Evolutionary conservation across 78 protist genomes (phyloP).

Genomic region (Polysphondylium violaceum): DNA sequence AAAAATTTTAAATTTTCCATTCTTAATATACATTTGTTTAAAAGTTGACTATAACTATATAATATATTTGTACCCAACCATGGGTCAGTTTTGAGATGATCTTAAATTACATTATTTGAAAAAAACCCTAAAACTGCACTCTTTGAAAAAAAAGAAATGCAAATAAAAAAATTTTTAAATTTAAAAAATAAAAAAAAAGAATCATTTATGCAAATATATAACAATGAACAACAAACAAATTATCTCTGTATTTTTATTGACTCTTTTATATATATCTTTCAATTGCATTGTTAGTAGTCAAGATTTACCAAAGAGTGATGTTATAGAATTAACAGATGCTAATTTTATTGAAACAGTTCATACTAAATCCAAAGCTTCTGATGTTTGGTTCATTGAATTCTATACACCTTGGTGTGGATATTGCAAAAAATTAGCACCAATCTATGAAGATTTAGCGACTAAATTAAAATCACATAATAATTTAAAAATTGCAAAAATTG

Average conservation of each 20-base stretch:
- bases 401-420: conserved; percentile 93
- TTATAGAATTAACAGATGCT: conserved; percentile 5
- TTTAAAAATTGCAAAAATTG: conserved; percentile 70
- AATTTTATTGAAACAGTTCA: conserved; percentile 20
- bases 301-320: conserved; percentile 22
- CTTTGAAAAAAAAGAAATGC: too few species aligned
- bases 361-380: background rate
- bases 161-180: too few species aligned
- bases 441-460: conserved; percentile 75
- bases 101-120: background rate
- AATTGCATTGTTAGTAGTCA: background rate
- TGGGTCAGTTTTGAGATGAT: background rate
- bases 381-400: conserved; percentile 78
- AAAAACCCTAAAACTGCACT: background rate
- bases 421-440: conserved; percentile 83
- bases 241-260: background rate
- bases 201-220: too few species aligned
- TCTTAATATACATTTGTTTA: too few species aligned
- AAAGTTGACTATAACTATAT: too few species aligned
- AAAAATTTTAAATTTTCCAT: too few species aligned
- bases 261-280: background rate
- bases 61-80: too few species aligned
- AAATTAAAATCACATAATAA: background rate
- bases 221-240: too few species aligned
- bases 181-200: too few species aligned